Conservation (phyloP, 306 rosid genomes). For the Casuarina equisetifolia region DNA sequence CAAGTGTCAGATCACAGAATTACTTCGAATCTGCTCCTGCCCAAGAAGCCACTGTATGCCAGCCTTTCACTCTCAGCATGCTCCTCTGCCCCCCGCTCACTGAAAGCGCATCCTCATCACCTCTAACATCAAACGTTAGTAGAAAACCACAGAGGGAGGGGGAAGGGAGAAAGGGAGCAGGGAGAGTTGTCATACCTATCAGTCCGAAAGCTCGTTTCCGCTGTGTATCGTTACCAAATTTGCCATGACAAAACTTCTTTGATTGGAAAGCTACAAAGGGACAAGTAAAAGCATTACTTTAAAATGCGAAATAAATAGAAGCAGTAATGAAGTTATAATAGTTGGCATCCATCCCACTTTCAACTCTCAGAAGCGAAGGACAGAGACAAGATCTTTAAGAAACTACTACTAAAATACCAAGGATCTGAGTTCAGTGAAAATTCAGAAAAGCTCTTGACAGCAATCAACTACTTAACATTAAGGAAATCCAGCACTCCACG, state of each 20-base stretch:
- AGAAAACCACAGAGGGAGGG: conserved; percentile 18
- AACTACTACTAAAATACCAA: neutral
- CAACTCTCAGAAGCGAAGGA: neutral
- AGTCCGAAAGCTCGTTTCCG: conserved; percentile 93
- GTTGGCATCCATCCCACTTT: neutral
- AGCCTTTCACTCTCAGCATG: conserved; percentile 97
- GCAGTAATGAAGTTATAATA: conserved; percentile 8
- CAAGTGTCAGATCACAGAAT: conserved; percentile 20
- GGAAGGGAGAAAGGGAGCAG: conserved; percentile 4
- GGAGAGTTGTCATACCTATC: conserved; percentile 68
- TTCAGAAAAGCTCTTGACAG: neutral
- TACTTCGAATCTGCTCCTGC: conserved; percentile 89
- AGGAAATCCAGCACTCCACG: neutral
- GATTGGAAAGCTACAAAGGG: conserved; percentile 47
- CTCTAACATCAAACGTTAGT: conserved; percentile 74
- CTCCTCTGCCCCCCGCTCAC: conserved; percentile 99
- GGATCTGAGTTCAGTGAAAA: neutral
- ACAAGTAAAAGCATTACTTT: conserved; percentile 10
- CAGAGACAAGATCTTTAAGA: neutral
- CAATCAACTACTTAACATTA: neutral
- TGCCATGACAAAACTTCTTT: conserved; percentile 42
- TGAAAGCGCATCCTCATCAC: conserved; percentile 67
- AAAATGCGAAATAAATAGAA: neutral
- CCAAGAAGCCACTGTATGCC: conserved; percentile 72
- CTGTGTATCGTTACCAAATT: conserved; percentile 97